Conservation (phyloP, 148 eudicot genomes). For the Simmondsia chinensis region DNA sequence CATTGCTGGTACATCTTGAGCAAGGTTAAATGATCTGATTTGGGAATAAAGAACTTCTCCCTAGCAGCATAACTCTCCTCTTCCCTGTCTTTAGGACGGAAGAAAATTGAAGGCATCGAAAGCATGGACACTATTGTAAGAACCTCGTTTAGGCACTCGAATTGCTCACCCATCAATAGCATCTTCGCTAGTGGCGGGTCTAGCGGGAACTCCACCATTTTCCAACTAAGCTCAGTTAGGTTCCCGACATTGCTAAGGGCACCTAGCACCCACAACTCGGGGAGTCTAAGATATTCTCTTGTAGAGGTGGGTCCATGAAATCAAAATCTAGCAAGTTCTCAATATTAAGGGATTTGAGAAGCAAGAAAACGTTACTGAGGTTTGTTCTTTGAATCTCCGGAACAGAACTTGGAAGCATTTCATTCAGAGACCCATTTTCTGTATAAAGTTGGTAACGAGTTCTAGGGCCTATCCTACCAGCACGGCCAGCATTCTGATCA, state of each 20-base stretch:
- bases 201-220: slow-evolving; percentile 92
- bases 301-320: slow-evolving; percentile 99
- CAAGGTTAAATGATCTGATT: slow-evolving; percentile 85
- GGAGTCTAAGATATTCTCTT: slow-evolving; percentile 89
- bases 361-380: slow-evolving; percentile 81
- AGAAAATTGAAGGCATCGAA: slow-evolving; percentile 90
- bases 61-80: slow-evolving; percentile 97
- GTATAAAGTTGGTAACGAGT: slow-evolving; percentile 90
- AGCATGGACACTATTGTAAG: slow-evolving; percentile 93
- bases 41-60: slow-evolving; percentile 86
- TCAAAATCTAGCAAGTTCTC: slow-evolving; percentile 86
- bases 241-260: slow-evolving; percentile 79
- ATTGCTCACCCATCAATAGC: slow-evolving; percentile 70
- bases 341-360: slow-evolving; percentile 76
- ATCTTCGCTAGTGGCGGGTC: slow-evolving; percentile 93
- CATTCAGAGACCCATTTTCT: slow-evolving; percentile 76
- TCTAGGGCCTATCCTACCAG: slow-evolving; percentile 96
- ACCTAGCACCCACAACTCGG: slow-evolving; percentile 96
- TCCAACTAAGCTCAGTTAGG: slow-evolving; percentile 77
- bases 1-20: slow-evolving; percentile 93
- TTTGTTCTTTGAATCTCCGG: slow-evolving; percentile 98
- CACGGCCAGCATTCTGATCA: slow-evolving; percentile 95
- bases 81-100: slow-evolving; percentile 87
- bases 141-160: slow-evolving; percentile 68
- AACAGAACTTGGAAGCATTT: slow-evolving; percentile 83